Conservation (phyloP, 2,329 filamentous ascomycete species). For the Neofusicoccum parvum region DNA sequence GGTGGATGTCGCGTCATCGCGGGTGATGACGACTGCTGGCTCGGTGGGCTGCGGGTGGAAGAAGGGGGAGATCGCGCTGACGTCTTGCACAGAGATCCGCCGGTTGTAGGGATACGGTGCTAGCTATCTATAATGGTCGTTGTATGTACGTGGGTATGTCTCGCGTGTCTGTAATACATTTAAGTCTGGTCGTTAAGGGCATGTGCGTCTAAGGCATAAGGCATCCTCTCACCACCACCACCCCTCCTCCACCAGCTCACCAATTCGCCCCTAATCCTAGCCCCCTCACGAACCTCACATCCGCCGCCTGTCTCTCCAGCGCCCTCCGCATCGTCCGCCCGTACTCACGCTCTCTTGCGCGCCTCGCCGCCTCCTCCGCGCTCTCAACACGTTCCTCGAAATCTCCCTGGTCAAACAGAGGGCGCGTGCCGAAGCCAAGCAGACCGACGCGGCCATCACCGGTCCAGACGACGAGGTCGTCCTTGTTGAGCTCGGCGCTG, state of each 20-base stretch:
- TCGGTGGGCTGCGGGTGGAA: too few species aligned
- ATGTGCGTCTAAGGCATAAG: background rate
- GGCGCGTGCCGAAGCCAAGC: conserved; percentile 51
- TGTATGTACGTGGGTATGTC: background rate
- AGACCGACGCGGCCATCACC: conserved; percentile 77
- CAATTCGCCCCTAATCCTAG: conserved; percentile 52
- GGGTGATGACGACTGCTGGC: too few species aligned
- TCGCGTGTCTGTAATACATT: background rate
- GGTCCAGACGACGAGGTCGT: conserved; percentile 84
- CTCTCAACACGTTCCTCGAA: conserved; percentile 39
- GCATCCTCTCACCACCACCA: background rate
- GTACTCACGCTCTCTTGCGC: conserved; percentile 63
- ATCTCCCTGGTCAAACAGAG: conserved; percentile 33
- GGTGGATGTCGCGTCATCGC: too few species aligned
- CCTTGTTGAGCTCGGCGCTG: conserved; percentile 38
- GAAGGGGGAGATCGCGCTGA: too few species aligned
- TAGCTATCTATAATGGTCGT: background rate
- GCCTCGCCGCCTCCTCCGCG: conserved; percentile 52
- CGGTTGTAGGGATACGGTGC: background rate
- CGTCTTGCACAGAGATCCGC: too few species aligned
- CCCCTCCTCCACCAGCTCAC: background rate
- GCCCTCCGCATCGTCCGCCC: conserved; percentile 72
- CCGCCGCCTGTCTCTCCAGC: conserved; percentile 75
- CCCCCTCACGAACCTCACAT: conserved; percentile 72
- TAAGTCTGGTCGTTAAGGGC: background rate